Evolutionary conservation across 2,329 filamentous ascomycete species (phyloP).

Genomic region (Colletotrichum tropicicola): DNA sequence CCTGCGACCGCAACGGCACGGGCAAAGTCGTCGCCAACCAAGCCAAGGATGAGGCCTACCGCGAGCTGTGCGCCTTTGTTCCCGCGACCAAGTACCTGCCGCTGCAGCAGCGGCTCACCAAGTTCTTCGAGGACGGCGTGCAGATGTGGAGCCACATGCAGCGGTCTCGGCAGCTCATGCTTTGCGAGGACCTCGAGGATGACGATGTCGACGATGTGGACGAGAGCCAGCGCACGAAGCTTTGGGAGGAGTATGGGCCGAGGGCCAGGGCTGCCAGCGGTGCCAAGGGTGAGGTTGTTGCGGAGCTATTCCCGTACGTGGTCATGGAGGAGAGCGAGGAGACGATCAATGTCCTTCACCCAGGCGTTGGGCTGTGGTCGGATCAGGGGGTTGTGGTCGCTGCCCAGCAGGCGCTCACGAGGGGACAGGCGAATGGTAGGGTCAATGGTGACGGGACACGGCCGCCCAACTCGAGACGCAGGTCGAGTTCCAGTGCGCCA

Average conservation of each 20-base stretch:
- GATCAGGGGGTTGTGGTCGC: conserved; percentile 30
- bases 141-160: conserved; percentile 36
- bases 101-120: neutral
- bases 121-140: conserved; percentile 36
- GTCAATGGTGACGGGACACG: conserved; percentile 1
- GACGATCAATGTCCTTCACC: conserved; percentile 31
- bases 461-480: neutral
- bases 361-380: conserved; percentile 36
- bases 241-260: conserved; percentile 34
- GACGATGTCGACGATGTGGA: conserved; percentile 28
- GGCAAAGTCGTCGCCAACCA: neutral
- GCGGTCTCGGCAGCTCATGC: conserved; percentile 36
- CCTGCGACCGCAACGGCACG: conserved; percentile 20
- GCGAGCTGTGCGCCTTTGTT: neutral
- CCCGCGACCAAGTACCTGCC: neutral
- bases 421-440: neutral
- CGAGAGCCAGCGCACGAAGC: conserved; percentile 28
- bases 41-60: conserved; percentile 10
- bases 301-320: conserved; percentile 38
- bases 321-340: conserved; percentile 31
- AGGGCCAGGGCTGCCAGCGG: neutral
- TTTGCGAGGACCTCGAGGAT: conserved; percentile 32
- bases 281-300: conserved; percentile 10
- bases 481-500: conserved; percentile 2
- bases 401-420: conserved; percentile 2